Base-by-base conservation (phyloP, 2,329 filamentous ascomycete species). In the Cordyceps cateniannulata region DNA sequence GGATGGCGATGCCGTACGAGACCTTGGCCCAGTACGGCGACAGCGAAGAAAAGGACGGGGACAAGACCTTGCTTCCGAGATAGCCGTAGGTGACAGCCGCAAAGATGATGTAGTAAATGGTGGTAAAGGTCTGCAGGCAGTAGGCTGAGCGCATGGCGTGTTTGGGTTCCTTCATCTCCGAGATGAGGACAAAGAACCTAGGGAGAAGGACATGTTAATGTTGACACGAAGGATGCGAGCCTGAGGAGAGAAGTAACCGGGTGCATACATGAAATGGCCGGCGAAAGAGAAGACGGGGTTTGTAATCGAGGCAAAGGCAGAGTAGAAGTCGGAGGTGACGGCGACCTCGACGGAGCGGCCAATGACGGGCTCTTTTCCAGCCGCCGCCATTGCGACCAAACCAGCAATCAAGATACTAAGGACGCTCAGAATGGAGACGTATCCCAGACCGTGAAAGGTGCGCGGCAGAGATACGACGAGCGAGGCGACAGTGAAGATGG, bases 261-360 rank as follows among this genome's bases (percentile, higher is more conserved):
- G 9, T 3, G 16, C 55, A 24, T 53, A 66, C 75, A 81, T 79
- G 66, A 81, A 81, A 61, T 81, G 79, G 5, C 79, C 79, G 0
- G 79, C 79, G 66, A 78, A 82, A 0, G 79, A 74, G 62, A 83
- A 82, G 0, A 82, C 79, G 0, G 80, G 79, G 64, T 82, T 82
- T 14, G 67, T 60, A 65, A 69, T 45, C 68, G 71, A 38, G 69
- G 73, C 14, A 68, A 73, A 62, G 68, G 73, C 40, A 69, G 72
- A 38, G 70, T 72, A 59, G 62, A 69, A 32, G 60, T 66, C 66
- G 22, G 69, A 76, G 0, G 72, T 66, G 8, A 71, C 68, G 0
- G 72, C 69, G 3, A 76, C 70, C n/a, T 70, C 69, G 50, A 81
- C 69, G 5, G 72, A 64, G 9, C 77, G 70, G 3, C 69, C 68